Evolutionary conservation across 2,329 filamentous ascomycete species (phyloP).

Genomic region (Hypoxylon sp.): DNA sequence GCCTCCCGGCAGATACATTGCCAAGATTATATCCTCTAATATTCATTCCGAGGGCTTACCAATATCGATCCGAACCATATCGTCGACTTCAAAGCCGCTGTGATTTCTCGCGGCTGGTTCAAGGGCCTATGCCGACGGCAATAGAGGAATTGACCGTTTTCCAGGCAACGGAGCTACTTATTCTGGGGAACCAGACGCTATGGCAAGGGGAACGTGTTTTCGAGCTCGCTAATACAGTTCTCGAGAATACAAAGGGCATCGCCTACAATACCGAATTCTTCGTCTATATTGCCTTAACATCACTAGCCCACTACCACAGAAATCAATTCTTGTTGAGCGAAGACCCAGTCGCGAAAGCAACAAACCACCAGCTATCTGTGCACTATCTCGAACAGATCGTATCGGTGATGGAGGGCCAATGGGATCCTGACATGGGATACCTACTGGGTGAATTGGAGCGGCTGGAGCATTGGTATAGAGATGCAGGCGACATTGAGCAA

Average conservation of each 20-base stretch:
- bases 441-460: constrained; percentile 51
- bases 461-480: constrained; percentile 50
- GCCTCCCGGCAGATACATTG: constrained; percentile 49
- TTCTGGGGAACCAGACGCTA: constrained; percentile 47
- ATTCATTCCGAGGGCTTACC: constrained; percentile 51
- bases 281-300: constrained; percentile 48
- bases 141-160: constrained; percentile 49
- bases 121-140: constrained; percentile 46
- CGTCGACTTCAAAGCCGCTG: constrained; percentile 51
- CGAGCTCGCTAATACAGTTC: constrained; percentile 48
- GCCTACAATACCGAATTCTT: constrained; percentile 52
- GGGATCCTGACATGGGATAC: constrained; percentile 52
- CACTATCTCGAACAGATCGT: constrained; percentile 50
- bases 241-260: constrained; percentile 49
- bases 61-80: constrained; percentile 48
- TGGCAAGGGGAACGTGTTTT: constrained; percentile 47
- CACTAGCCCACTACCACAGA: constrained; percentile 49
- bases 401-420: constrained; percentile 49
- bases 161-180: constrained; percentile 50
- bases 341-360: constrained; percentile 36
- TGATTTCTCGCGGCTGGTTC: constrained; percentile 45
- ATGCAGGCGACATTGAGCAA: constrained; percentile 46
- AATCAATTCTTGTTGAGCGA: constrained; percentile 39
- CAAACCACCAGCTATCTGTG: constrained; percentile 45
- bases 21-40: constrained; percentile 51